phyloP scores from a whole-genome alignment of 225 moss, liverwort and hornwort species.

The Straminergon stramineum region DNA sequence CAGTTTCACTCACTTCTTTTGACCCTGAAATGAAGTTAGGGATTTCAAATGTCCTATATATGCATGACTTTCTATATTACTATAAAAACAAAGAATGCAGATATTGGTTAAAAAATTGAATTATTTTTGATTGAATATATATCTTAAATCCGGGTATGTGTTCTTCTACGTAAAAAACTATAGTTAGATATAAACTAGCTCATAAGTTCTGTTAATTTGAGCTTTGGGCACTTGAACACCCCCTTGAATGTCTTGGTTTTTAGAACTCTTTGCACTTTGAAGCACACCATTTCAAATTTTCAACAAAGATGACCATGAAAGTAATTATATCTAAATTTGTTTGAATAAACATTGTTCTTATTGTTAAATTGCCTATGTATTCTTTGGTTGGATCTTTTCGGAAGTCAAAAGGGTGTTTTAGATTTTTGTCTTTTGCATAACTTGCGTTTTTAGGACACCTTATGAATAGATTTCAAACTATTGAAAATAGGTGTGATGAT shows the following conservation, averaged over 20 bases:
- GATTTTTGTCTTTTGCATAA: not conserved
- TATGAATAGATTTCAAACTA: not conserved
- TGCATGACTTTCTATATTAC: not conserved
- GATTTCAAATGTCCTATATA: not conserved
- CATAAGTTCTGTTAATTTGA: not conserved
- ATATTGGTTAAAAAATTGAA: not conserved
- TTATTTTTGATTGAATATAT: too few species aligned
- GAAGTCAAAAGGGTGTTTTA: not conserved
- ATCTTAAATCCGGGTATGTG: rapidly evolving
- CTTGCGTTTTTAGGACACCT: not conserved
- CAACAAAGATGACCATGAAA: not conserved
- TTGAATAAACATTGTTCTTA: not conserved
- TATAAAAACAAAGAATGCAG: too few species aligned
- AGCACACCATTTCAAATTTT: not conserved
- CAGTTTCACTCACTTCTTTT: not conserved
- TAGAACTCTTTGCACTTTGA: not conserved
- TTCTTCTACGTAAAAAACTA: rapidly evolving
- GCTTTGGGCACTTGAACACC: rapidly evolving
- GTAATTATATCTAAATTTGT: not conserved
- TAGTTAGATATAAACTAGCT: not conserved
- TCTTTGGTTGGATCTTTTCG: not conserved
- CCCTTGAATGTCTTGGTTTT: not conserved
- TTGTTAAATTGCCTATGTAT: not conserved
- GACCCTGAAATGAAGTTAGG: rapidly evolving
- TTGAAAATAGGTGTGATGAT: not conserved